Evolutionary conservation across 129 eudicot species (phyloP), one percentile per base, ranked within the genome.

Genomic region (Flaveria bidentis): DNA sequence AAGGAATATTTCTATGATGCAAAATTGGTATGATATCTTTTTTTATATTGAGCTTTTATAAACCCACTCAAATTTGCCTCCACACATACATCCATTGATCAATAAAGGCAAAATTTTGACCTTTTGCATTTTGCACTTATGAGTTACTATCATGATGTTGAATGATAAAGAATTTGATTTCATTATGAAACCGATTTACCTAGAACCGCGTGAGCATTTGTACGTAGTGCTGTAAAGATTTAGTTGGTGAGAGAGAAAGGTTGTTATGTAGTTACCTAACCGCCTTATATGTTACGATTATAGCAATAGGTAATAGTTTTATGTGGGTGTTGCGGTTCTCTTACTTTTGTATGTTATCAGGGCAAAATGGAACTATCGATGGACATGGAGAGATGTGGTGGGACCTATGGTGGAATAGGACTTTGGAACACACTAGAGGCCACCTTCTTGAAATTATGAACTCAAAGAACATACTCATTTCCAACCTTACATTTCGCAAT

Each of bases 341-440:
- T 67, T 18, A 45, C 60, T 67, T 63, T 18, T 85, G 70, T 61
- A 41, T 74, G 39, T 55, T 78, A 69, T 71, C 83, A 93, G 98
- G 98, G 67, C 78, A 87, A 53, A 93, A 93, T 57, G 98, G 98
- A 44, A 91, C 93, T 3, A 86, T 94, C 51, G 99, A 94, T 69
- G 99, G 97, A n/a, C 94, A 84, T 33, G 99, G 99, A 33, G 85
- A 89, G 80, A 91, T 94, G 93, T 94, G 99, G 99, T 94, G 99
- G 99, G 96, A 89, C 50, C 83, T 89, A 66, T 94, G 99, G 99
- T 89, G 99, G 99, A 94, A 94, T 77, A 91, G 90, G 75, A 94
- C 97, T 13, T 80, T 94, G 81, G 92, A 86, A 75, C 92, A 94
- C 88, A 94, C 99, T 50, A 89, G 99, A 86, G 99, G 99, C 52